Evolutionary conservation across 1,284 basidiomycete species (phyloP).

Genomic region (Trametes polyzona): DNA sequence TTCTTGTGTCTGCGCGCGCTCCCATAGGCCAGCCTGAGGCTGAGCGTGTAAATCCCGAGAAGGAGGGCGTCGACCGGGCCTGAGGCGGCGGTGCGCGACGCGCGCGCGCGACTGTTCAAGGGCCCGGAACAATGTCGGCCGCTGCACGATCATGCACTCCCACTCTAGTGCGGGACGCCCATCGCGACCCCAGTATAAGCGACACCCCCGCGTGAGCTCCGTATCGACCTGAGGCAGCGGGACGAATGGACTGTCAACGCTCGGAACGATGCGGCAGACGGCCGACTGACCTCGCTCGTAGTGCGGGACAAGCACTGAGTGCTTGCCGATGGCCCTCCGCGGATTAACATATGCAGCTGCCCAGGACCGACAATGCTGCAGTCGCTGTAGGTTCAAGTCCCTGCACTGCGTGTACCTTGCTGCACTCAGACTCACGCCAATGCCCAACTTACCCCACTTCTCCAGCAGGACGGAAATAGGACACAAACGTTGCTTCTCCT

Average conservation of each 20-base stretch:
- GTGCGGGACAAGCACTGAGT: background rate
- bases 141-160: background rate
- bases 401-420: background rate
- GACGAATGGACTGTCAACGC: background rate
- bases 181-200: constrained; percentile 26
- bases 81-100: background rate
- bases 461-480: background rate
- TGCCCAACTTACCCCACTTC: constrained; percentile 1
- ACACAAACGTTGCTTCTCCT: too few species aligned
- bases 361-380: background rate
- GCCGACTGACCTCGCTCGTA: background rate
- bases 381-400: background rate
- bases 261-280: background rate
- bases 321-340: background rate
- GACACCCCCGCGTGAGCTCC: background rate
- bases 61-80: background rate
- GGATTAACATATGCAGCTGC: background rate
- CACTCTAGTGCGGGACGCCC: constrained; percentile 6
- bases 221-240: background rate
- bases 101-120: background rate
- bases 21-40: constrained; percentile 9
- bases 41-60: constrained; percentile 11
- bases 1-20: background rate
- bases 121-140: constrained; percentile 21
- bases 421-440: background rate